Base-by-base conservation (phyloP, 768 basidiomycete species). In the Boletus rubescentipes region DNA sequence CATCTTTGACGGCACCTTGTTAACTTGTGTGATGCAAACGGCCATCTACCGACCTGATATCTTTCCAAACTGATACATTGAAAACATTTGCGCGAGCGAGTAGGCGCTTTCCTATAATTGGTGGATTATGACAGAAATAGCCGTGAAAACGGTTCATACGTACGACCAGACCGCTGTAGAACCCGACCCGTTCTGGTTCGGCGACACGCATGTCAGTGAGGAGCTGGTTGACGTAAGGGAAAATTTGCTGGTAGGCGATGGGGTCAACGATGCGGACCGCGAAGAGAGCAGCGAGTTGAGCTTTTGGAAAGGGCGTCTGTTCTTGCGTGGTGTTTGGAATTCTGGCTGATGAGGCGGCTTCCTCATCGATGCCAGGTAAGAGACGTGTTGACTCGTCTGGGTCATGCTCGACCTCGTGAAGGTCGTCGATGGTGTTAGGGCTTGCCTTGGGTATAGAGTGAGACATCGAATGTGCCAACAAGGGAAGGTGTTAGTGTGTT, bases 151-250 rank as follows among this genome's bases (percentile, higher is more conserved):
- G 61, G 77, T 50, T 51, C 9, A 18, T 26, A 60, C 61, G 20
- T 41, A 84, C 84, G 51, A 85, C 79, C 36, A 86, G 46, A 14
- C 86, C 86, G 56, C 84, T 86, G 64, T 86, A 87, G 49, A 85
- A 81, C 2, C 85, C 86, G 18, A 85, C 78, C 53, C 74, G 73
- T 14, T 81, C 81, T 4, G 78, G 77, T 57, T 82, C 74, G 15
- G 83, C 81, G 30, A 85, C 61, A 49, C 77, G 69, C 1, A 87
- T 68, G 36, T 76, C 75, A 11, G 71, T 72, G 47, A 88, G 78
- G 67, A 86, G 79, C 63, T 86, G 76, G 58, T 87, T 87, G 52
- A 87, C 77, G 59, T 85, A 88, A 2, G 86, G 85, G 48, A 79
- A 79, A 34, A 87, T 77, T 58, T 86, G 82, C 1, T 79, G 77